These are phyloP conservation scores for Paramecium bursaria DNA, from an alignment of 73 alveolate species.

Conservation along the genomic window DNA sequence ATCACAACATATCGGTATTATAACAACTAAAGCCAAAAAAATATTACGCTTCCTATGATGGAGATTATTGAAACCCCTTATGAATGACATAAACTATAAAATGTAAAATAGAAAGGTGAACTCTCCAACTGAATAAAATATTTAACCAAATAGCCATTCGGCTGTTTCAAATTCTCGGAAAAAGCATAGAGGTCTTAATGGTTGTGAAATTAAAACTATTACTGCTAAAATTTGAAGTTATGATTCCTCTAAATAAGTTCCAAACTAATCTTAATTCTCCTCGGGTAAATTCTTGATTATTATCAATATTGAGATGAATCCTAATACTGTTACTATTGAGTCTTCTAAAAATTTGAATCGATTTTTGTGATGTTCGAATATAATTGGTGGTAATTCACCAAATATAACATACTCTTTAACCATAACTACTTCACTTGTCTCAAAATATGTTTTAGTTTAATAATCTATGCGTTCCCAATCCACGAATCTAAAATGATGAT, in stretches of 20 bases:
- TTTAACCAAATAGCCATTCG: conserved; percentile 43
- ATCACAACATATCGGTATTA: conserved; percentile 31
- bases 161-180: conserved; percentile 47
- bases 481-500: too few species aligned
- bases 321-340: conserved; percentile 2
- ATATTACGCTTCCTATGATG: not conserved
- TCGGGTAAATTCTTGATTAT: not conserved
- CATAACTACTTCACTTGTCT: not conserved
- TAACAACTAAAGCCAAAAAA: conserved; percentile 21
- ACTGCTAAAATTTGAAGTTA: conserved; percentile 15
- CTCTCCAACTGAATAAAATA: conserved; percentile 39
- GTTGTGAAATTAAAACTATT: conserved; percentile 23
- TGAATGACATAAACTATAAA: conserved; percentile 9
- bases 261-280: not conserved
- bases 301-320: not conserved
- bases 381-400: too few species aligned
- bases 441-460: too few species aligned
- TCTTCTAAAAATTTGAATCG: conserved; percentile 25
- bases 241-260: not conserved
- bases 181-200: conserved; percentile 24
- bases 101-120: not conserved
- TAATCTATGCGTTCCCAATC: too few species aligned
- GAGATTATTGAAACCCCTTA: conserved; percentile 1
- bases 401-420: not conserved
- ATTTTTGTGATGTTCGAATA: not conserved